These are phyloP conservation scores for Hygrocybe coccinea DNA, from an alignment of 768 basidiomycete species.

Conservation along the genomic window DNA sequence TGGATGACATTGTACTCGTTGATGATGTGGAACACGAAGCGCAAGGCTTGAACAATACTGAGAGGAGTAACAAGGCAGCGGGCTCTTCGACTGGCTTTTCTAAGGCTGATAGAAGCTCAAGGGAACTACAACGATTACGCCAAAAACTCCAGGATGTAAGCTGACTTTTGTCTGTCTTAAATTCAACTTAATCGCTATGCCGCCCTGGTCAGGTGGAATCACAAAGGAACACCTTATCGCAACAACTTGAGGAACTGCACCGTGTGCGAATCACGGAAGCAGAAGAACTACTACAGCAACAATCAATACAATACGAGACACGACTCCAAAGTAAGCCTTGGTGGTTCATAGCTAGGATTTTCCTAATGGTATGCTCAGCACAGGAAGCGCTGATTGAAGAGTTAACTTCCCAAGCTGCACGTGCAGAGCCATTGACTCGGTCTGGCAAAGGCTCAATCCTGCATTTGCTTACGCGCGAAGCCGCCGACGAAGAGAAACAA, in stretches of 20 bases:
- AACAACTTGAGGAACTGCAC: slow-evolving; percentile 56
- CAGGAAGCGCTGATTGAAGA: slow-evolving; percentile 53
- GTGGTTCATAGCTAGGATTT: background rate
- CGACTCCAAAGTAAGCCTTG: slow-evolving; percentile 44
- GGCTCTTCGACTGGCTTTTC: slow-evolving; percentile 8
- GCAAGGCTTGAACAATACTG: slow-evolving; percentile 1
- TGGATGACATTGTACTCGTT: slow-evolving; percentile 19
- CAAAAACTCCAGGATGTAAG: slow-evolving; percentile 6
- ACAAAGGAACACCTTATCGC: slow-evolving; percentile 39
- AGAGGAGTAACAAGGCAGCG: slow-evolving; percentile 4
- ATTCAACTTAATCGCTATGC: background rate
- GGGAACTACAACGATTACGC: slow-evolving; percentile 1
- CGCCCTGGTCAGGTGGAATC: slow-evolving; percentile 12
- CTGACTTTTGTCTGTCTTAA: background rate
- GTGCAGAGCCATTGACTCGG: slow-evolving; percentile 49
- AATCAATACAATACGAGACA: slow-evolving; percentile 48
- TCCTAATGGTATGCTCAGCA: slow-evolving; percentile 35
- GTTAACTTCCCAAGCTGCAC: slow-evolving; percentile 50
- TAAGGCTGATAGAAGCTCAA: slow-evolving; percentile 5
- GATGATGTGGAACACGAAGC: slow-evolving; percentile 19
- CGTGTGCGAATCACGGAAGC: slow-evolving; percentile 60
- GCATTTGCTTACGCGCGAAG: slow-evolving; percentile 69
- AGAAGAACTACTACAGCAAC: slow-evolving; percentile 49
- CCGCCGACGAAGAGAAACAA: slow-evolving; percentile 64
- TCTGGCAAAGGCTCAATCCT: slow-evolving; percentile 47